phyloP scores from a whole-genome alignment of 148 eudicot genomes.

The Rhododendron griersonianum region DNA sequence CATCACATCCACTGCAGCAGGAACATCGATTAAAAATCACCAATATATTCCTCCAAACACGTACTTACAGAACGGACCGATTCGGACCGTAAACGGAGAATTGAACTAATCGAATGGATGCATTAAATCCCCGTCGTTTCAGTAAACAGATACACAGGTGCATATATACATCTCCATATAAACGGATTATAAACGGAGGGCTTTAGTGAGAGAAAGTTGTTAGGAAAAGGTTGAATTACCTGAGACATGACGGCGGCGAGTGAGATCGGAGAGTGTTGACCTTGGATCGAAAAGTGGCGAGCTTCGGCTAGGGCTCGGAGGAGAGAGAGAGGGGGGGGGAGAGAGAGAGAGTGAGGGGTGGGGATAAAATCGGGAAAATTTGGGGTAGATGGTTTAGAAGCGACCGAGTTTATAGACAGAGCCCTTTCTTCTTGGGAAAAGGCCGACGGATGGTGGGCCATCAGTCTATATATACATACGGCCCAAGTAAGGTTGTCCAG shows the following conservation, averaged over 20 bases:
- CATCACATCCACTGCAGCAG: background rate
- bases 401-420: background rate
- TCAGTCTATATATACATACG: background rate
- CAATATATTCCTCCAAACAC: background rate
- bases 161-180: background rate
- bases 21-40: background rate
- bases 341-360: background rate
- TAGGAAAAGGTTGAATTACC: slow-evolving; percentile 16
- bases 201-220: background rate
- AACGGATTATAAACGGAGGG: background rate
- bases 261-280: slow-evolving; percentile 11
- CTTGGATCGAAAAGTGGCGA: background rate
- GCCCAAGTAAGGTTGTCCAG: background rate
- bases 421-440: background rate
- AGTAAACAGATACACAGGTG: background rate
- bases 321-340: background rate
- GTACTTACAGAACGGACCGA: background rate
- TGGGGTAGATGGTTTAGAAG: background rate
- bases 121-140: background rate
- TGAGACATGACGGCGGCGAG: slow-evolving; percentile 41
- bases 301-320: background rate
- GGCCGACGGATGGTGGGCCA: background rate
- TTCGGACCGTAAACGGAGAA: background rate
- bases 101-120: background rate
- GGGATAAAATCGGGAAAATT: background rate